Percentiles rank a stretch among this genome's conserved stretches.
Evolutionary conservation across 331 rosid species (phyloP).

Genomic region (Acacia pycnantha): DNA sequence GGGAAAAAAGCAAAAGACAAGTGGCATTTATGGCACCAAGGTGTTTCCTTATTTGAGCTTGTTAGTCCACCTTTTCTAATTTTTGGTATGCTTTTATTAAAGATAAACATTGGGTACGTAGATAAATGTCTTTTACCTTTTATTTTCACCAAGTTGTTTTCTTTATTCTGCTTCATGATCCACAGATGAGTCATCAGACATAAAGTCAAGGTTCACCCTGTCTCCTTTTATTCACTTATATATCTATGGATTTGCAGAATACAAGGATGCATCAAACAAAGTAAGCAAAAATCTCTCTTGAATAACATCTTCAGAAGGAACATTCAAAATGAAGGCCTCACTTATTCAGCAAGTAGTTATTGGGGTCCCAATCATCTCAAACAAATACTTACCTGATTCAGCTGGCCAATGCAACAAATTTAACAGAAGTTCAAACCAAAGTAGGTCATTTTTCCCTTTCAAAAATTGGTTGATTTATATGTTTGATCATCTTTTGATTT

Average conservation of each 20-base stretch:
- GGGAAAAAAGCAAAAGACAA: background rate
- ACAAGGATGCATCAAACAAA: constrained; percentile 14
- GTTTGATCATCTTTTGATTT: background rate
- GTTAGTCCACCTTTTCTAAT: background rate
- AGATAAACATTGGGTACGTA: background rate
- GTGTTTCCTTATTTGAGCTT: background rate
- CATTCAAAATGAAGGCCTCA: constrained; percentile 8
- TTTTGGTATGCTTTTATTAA: background rate
- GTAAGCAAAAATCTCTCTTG: background rate
- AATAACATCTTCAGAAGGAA: constrained; percentile 1
- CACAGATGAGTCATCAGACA: constrained; percentile 39
- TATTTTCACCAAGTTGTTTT: background rate
- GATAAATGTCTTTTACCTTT: background rate
- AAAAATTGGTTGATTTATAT: background rate
- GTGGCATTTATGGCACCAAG: background rate
- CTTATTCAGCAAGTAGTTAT: background rate
- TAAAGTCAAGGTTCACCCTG: constrained; percentile 21
- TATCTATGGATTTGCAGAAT: constrained; percentile 3
- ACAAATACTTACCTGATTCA: constrained; percentile 38
- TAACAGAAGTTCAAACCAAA: constrained; percentile 23
- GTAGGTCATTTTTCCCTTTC: constrained; percentile 14
- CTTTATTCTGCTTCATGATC: background rate
- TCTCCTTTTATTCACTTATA: constrained; percentile 29
- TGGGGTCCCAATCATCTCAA: constrained; percentile 24
- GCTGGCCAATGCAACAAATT: background rate